Percentiles rank a stretch among this genome's conserved stretches.
Evolutionary conservation across 352 stramenopile genomes (phyloP).

Genomic region (Stramenopiles sp.): DNA sequence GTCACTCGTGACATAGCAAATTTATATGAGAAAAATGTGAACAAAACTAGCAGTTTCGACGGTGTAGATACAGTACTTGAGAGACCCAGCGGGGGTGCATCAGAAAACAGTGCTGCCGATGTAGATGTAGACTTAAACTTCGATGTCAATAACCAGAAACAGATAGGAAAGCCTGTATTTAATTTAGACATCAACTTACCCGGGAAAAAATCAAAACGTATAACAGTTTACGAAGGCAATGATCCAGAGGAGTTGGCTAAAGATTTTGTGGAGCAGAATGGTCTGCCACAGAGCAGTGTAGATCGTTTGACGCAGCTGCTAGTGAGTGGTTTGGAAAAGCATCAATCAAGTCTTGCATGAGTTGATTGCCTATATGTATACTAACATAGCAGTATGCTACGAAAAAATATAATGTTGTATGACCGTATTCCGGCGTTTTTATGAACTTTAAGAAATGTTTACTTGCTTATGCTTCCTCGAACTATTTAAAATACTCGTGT

Average conservation of each 20-base stretch:
- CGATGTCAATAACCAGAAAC: not conserved
- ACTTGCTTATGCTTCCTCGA: too few relatives aligned
- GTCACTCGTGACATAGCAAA: not conserved
- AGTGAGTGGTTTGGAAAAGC: not conserved
- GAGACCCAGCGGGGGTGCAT: not conserved
- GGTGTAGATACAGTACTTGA: not conserved
- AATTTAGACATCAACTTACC: not conserved
- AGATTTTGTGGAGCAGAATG: not conserved
- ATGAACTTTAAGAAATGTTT: too few relatives aligned
- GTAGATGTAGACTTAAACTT: not conserved
- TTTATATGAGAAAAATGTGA: not conserved
- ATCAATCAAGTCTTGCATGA: not conserved
- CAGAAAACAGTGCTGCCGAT: not conserved
- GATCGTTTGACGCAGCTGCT: not conserved
- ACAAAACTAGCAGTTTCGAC: not conserved
- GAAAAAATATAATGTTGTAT: too few relatives aligned
- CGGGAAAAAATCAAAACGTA: not conserved
- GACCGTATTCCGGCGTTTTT: too few relatives aligned
- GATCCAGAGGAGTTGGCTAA: not conserved
- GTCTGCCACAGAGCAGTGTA: not conserved
- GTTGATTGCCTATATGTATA: too few relatives aligned
- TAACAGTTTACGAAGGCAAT: not conserved
- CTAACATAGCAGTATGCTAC: too few relatives aligned
- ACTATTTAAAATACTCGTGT: too few relatives aligned
- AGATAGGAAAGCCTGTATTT: not conserved